These are phyloP conservation scores for Heliamphora pulchella DNA, from an alignment of 179 eudicot genomes.

Conservation along the genomic window DNA sequence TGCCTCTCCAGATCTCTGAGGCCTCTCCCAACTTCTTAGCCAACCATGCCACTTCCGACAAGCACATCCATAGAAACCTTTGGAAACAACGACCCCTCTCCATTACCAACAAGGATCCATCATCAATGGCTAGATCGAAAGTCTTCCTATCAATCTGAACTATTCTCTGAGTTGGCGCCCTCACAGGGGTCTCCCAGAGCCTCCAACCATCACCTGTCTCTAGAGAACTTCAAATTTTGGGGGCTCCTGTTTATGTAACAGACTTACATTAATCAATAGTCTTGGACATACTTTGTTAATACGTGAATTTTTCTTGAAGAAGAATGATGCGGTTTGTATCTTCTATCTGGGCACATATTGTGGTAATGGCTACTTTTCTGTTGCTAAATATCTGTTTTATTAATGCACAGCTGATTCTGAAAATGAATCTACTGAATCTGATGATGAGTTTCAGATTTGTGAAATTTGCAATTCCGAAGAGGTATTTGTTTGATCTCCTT, in stretches of 20 bases:
- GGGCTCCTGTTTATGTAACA: background rate
- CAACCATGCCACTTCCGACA: too few relatives aligned
- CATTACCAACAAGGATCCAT: too few relatives aligned
- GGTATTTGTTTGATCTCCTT: slow-evolving; percentile 33
- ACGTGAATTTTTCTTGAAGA: background rate
- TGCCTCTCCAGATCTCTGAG: too few relatives aligned
- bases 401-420: slow-evolving; percentile 67
- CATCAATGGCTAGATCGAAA: too few relatives aligned
- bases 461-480: slow-evolving; percentile 83
- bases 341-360: background rate
- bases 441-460: slow-evolving; percentile 99
- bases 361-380: background rate
- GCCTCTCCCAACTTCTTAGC: too few relatives aligned
- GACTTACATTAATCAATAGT: background rate
- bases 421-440: slow-evolving; percentile 69
- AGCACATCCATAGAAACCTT: too few relatives aligned
- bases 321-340: background rate
- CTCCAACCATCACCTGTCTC: too few relatives aligned
- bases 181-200: too few relatives aligned
- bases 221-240: too few relatives aligned
- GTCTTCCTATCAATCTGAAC: too few relatives aligned
- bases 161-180: too few relatives aligned
- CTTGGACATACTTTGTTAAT: background rate
- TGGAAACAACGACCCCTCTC: too few relatives aligned
- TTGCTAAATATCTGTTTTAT: slow-evolving; percentile 12